Conservation (phyloP, 2,329 filamentous ascomycete species). For the Fusarium transvaalense region DNA sequence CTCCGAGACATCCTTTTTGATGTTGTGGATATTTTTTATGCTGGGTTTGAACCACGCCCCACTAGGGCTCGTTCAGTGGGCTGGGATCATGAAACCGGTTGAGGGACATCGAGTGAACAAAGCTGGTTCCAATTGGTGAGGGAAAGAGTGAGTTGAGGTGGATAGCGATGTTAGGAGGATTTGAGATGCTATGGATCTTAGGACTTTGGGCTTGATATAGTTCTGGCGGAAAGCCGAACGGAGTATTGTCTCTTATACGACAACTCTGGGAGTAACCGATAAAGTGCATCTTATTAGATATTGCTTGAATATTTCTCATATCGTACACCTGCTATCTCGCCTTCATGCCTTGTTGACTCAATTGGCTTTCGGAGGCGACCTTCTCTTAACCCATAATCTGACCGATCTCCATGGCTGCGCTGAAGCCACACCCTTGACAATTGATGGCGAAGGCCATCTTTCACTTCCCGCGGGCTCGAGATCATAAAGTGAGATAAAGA, state of each 20-base stretch:
- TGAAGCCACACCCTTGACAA: constrained; percentile 46
- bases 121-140: not conserved
- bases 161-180: not conserved
- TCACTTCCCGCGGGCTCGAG: constrained; percentile 49
- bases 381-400: constrained; percentile 53
- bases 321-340: not conserved
- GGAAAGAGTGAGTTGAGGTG: not conserved
- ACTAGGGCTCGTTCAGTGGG: constrained; percentile 21
- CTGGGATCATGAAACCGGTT: constrained; percentile 20
- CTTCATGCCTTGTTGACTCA: not conserved
- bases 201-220: not conserved
- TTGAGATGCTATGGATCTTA: not conserved
- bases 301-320: not conserved
- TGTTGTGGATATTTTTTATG: constrained; percentile 28
- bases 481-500: constrained; percentile 55
- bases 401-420: constrained; percentile 47
- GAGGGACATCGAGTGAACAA: not conserved
- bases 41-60: constrained; percentile 8
- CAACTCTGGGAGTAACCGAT: not conserved
- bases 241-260: not conserved
- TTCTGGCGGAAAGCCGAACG: not conserved
- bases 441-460: constrained; percentile 47
- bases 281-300: not conserved
- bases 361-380: constrained; percentile 24
- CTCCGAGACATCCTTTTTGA: constrained; percentile 14